phyloP scores from a whole-genome alignment of 495 filamentous ascomycete genomes.

The Penicillium argentinense region DNA sequence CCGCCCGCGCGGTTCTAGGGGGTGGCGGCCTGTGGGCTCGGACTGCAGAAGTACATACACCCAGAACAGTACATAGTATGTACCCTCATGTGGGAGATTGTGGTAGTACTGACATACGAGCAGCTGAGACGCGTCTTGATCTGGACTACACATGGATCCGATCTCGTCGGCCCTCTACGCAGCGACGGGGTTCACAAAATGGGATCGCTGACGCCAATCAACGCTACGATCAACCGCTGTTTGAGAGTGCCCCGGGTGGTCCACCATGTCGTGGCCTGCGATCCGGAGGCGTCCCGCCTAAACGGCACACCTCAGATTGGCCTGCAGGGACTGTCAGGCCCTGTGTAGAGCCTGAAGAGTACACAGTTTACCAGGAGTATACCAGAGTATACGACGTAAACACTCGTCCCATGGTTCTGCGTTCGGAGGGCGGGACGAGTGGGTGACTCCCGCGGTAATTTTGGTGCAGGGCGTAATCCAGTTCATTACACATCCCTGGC shows the following conservation, averaged over 20 bases:
- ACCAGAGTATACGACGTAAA: too few species aligned
- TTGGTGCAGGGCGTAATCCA: background rate
- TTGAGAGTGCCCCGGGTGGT: slow-evolving; percentile 6
- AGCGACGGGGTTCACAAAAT: too few species aligned
- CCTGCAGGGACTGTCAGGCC: background rate
- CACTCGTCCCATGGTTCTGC: slow-evolving; percentile 11
- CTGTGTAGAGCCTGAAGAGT: background rate
- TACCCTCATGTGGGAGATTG: background rate
- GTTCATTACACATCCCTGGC: slow-evolving; percentile 17
- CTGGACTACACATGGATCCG: slow-evolving; percentile 7
- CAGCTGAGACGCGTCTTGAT: background rate
- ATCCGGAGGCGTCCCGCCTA: background rate
- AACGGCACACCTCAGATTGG: background rate
- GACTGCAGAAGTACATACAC: slow-evolving; percentile 2
- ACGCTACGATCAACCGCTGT: slow-evolving; percentile 11
- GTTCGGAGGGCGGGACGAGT: slow-evolving; percentile 6
- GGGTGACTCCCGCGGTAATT: slow-evolving; percentile 12
- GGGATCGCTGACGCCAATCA: background rate
- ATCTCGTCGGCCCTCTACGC: slow-evolving; percentile 3
- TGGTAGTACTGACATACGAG: background rate
- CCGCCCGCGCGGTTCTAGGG: slow-evolving; percentile 38
- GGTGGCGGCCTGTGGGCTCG: slow-evolving; percentile 31
- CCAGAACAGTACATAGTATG: background rate
- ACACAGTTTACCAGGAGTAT: too few species aligned
- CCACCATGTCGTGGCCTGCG: too few species aligned